These are phyloP conservation scores for Magnolia kwangsiensis DNA, from an alignment of 164 flowering plant genomes.

Conservation along the genomic window DNA sequence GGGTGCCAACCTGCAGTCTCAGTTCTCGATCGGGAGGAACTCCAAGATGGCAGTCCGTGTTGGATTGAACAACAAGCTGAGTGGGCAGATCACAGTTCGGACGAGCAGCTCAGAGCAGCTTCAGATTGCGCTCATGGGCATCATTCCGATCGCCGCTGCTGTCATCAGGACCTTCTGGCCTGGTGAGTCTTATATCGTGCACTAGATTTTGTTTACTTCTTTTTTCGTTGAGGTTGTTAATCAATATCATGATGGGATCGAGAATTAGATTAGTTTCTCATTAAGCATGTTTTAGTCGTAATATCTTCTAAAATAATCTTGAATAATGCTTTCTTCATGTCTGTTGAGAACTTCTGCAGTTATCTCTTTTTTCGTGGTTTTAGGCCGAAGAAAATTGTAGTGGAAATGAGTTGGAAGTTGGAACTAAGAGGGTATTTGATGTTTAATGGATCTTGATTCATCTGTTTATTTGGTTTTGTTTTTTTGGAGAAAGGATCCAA, in stretches of 20 bases:
- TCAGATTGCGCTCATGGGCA: constrained; percentile 73
- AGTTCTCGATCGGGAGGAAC: constrained; percentile 64
- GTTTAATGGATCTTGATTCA: constrained; percentile 11
- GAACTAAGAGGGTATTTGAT: constrained; percentile 16
- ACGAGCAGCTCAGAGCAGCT: constrained; percentile 91
- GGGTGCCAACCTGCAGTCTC: constrained; percentile 78
- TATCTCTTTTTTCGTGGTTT: constrained; percentile 4
- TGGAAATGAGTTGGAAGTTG: constrained; percentile 28
- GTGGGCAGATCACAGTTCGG: constrained; percentile 78
- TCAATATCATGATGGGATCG: background rate
- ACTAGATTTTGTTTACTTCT: constrained; percentile 31
- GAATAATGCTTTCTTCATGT: constrained; percentile 8
- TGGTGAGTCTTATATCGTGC: constrained; percentile 52
- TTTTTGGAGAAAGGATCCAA: no score
- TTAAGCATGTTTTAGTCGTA: constrained; percentile 7
- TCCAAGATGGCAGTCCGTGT: constrained; percentile 77
- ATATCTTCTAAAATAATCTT: background rate
- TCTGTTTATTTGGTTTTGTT: constrained; percentile 1
- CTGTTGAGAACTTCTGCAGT: constrained; percentile 1
- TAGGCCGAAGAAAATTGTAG: constrained; percentile 4
- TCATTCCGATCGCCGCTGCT: constrained; percentile 60
- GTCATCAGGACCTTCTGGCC: constrained; percentile 57
- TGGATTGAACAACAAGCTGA: constrained; percentile 80
- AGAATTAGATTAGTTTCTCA: constrained; percentile 5
- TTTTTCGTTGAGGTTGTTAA: background rate